phyloP scores from a whole-genome alignment of 345 rosid genomes.

The Gossypium stocksii region DNA sequence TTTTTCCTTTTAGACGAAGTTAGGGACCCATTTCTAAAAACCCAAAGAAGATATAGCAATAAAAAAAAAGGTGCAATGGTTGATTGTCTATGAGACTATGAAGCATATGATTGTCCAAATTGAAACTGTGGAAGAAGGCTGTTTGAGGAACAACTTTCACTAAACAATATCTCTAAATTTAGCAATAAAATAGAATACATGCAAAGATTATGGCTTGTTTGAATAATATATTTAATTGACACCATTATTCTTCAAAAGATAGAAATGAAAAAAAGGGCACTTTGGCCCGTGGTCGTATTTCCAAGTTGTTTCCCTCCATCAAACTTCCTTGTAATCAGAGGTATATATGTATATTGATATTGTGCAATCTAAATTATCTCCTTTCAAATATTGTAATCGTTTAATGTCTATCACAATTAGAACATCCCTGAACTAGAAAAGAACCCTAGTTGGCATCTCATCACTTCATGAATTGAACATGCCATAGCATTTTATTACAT shows the following conservation, averaged over 20 bases:
- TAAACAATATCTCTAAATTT: neutral
- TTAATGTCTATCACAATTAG: neutral
- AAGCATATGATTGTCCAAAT: conserved; percentile 10
- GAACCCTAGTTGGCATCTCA: too few species aligned
- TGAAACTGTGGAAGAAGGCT: neutral
- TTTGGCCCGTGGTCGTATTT: neutral
- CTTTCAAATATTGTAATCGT: neutral
- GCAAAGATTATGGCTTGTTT: neutral
- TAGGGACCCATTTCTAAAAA: conserved; percentile 22
- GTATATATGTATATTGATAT: neutral
- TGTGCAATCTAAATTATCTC: neutral
- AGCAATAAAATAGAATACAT: neutral
- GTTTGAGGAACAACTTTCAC: neutral
- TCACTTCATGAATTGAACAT: too few species aligned
- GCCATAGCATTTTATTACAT: too few species aligned
- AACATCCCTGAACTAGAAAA: neutral
- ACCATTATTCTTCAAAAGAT: neutral
- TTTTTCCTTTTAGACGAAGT: too few species aligned
- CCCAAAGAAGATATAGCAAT: conserved; percentile 17
- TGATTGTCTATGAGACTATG: conserved; percentile 12
- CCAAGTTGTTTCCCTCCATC: neutral
- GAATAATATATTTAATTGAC: neutral
- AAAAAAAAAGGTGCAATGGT: conserved; percentile 24
- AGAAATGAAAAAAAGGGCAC: neutral
- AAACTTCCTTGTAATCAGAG: neutral